Evolutionary conservation across 2,329 filamentous ascomycete genomes (phyloP).

Genomic region (Byssochlamys sp.): DNA sequence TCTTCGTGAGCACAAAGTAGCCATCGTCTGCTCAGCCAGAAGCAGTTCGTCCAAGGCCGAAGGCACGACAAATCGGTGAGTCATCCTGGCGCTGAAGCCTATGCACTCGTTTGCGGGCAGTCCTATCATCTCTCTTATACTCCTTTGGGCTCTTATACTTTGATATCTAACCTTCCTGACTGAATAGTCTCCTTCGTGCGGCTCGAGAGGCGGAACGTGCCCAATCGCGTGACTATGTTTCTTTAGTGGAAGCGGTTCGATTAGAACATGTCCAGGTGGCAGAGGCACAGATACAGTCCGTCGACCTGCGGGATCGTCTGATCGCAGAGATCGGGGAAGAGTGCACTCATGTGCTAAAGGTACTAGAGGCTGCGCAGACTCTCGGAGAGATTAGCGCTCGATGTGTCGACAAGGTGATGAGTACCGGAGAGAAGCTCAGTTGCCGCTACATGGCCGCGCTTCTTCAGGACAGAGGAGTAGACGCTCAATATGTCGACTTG

Average conservation of each 20-base stretch:
- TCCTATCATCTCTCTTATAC: not conserved
- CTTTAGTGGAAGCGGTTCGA: conserved; percentile 70
- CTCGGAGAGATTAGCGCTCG: conserved; percentile 62
- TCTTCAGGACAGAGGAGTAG: conserved; percentile 68
- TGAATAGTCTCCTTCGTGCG: conserved; percentile 35
- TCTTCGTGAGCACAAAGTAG: conserved; percentile 62
- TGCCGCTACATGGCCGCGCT: conserved; percentile 83
- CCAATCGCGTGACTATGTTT: conserved; percentile 52
- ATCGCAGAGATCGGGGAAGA: conserved; percentile 62
- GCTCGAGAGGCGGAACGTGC: conserved; percentile 42
- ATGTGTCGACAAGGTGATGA: conserved; percentile 79
- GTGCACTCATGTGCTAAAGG: conserved; percentile 71
- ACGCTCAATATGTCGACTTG: conserved; percentile 82
- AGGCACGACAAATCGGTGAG: conserved; percentile 88
- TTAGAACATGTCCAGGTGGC: conserved; percentile 70
- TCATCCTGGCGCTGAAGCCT: conserved; percentile 19
- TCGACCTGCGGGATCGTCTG: conserved; percentile 50
- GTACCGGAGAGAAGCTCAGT: conserved; percentile 90
- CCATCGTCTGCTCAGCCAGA: conserved; percentile 88
- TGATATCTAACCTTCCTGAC: not conserved
- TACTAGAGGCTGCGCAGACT: conserved; percentile 53
- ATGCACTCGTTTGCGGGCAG: not conserved
- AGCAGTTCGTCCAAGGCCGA: conserved; percentile 90
- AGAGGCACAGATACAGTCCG: conserved; percentile 50
- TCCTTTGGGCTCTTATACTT: not conserved